phyloP scores from a whole-genome alignment of 2,329 filamentous ascomycete species.

The Diaporthe destruens region DNA sequence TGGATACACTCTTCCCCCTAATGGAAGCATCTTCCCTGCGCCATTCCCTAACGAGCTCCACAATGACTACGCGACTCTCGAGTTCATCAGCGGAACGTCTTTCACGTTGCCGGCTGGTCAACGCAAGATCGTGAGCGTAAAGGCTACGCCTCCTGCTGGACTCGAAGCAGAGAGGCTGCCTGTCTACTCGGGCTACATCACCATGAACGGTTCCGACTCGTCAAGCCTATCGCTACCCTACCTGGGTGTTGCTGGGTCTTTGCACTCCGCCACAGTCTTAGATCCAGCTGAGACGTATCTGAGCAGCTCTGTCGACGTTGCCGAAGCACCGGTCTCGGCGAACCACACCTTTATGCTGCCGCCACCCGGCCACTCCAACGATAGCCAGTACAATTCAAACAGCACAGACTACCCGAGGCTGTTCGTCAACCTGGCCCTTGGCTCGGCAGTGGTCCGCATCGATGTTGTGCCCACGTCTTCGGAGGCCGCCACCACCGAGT shows the following conservation, averaged over 20 bases:
- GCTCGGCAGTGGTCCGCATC: constrained; percentile 57
- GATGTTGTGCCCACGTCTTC: constrained; percentile 57
- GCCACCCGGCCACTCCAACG: constrained; percentile 52
- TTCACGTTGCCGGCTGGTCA: constrained; percentile 59
- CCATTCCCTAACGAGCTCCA: constrained; percentile 61
- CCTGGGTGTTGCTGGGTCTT: constrained; percentile 54
- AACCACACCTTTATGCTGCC: constrained; percentile 59
- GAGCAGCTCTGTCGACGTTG: constrained; percentile 43
- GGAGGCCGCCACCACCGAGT: constrained; percentile 46
- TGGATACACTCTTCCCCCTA: constrained; percentile 63
- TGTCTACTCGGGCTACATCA: constrained; percentile 63
- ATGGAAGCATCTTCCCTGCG: constrained; percentile 52
- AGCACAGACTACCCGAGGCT: constrained; percentile 54
- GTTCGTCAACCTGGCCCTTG: constrained; percentile 58
- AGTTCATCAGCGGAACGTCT: constrained; percentile 52
- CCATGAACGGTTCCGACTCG: constrained; percentile 59
- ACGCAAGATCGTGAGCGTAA: constrained; percentile 61
- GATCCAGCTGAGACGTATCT: constrained; percentile 50
- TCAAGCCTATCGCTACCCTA: constrained; percentile 55
- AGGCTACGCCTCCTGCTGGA: constrained; percentile 55
- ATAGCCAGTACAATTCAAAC: constrained; percentile 46
- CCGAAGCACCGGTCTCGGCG: constrained; percentile 43
- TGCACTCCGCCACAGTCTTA: constrained; percentile 53
- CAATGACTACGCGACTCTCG: constrained; percentile 57
- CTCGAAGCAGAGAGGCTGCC: constrained; percentile 57